Base-by-base conservation (phyloP, 768 basidiomycete genomes). In the Amanita polypyramis region DNA sequence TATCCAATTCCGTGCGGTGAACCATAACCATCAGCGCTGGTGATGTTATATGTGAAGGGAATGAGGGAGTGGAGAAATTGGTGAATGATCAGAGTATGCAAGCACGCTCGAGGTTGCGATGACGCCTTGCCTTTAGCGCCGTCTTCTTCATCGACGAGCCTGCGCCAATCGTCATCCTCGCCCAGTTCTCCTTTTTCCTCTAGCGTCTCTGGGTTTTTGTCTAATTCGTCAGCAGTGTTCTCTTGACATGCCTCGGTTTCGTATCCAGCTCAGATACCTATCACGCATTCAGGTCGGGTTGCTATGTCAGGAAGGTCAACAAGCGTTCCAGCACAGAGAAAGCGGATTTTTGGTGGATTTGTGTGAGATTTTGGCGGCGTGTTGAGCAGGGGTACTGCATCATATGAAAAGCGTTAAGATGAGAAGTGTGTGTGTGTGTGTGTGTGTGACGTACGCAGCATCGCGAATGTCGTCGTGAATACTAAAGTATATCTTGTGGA, bases 1-100 rank as follows among this genome's bases (percentile, higher is more conserved):
- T 56, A 8, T 68, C 57, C 6, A 60, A 61, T 1, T 68, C 70
- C 2, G 63, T 58, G 14, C 83, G 77, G 62, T 98, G 96, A 30
- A 98, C 88, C 85, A 98, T 87, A 27, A 69, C 68, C 94, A 97
- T 96, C 52, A 93, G 75, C 0, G 82, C 79, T 98, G 95, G 7
- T 77, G 71, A 93, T 70, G 54, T 98, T 98, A 68, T 98, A 98
- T 6, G 84, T 81, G 66, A 98, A 89, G 2, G 96, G 93, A 36
- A 99, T 79, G 56, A 91, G 67, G 5, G 84, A 77, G 55, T 91
- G 85, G 5, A 93, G 63, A 11, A 80, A 82, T 62, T 88, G 82
- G 55, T 90, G 84, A 30, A 85, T 64, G 2, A 82, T 85, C 59
- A 91, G 63, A 45, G 72, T 74, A 58, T 83, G 75, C 52, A 80